Evolutionary conservation across 2,329 filamentous ascomycete species (phyloP).

Genomic region (Xylaria sp.): DNA sequence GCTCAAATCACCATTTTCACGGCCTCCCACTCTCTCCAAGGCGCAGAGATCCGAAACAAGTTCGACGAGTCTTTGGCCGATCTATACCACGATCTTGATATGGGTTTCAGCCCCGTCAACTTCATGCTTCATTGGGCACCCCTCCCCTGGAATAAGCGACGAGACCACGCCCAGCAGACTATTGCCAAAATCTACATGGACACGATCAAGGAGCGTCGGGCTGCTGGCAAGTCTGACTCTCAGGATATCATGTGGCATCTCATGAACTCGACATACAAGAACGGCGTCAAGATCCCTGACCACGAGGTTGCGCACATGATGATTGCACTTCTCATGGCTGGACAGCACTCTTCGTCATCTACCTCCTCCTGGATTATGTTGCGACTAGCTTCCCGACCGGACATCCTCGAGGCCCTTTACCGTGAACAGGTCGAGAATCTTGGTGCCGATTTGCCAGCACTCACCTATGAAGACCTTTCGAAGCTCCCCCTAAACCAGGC

Average conservation of each 20-base stretch:
- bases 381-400: constrained; percentile 79
- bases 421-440: constrained; percentile 81
- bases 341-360: constrained; percentile 88
- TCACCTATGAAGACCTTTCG: constrained; percentile 81
- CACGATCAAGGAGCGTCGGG: constrained; percentile 79
- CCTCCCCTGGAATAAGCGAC: constrained; percentile 86
- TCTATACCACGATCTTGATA: constrained; percentile 89
- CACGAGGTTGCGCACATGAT: constrained; percentile 91
- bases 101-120: constrained; percentile 90
- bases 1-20: constrained; percentile 92
- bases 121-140: constrained; percentile 91
- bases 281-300: constrained; percentile 81
- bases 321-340: constrained; percentile 93
- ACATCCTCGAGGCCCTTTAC: constrained; percentile 83
- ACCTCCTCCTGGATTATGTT: constrained; percentile 88
- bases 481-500: constrained; percentile 84
- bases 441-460: constrained; percentile 77
- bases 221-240: constrained; percentile 60
- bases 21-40: constrained; percentile 85
- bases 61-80: constrained; percentile 85
- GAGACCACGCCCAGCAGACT: constrained; percentile 81
- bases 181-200: constrained; percentile 86
- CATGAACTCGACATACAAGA: constrained; percentile 87
- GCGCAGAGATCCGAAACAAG: constrained; percentile 80
- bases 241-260: constrained; percentile 91